These are phyloP conservation scores for Mayamaea pseudoterrestris DNA, from an alignment of 108 stramenopile species.

Conservation along the genomic window DNA sequence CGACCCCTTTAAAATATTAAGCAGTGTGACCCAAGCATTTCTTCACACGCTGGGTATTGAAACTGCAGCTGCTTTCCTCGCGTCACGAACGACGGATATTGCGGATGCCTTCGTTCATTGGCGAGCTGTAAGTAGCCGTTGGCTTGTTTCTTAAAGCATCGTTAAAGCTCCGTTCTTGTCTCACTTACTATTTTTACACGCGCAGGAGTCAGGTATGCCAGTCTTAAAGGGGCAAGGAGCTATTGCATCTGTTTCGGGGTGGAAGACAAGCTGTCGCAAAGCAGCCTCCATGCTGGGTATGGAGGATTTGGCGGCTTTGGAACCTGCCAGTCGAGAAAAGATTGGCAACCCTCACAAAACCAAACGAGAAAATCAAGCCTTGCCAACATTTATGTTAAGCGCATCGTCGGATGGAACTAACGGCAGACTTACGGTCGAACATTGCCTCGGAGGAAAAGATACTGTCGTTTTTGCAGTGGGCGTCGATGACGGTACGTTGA, in stretches of 20 bases:
- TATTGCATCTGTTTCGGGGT: conserved; percentile 35
- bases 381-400: no score
- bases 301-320: conserved; percentile 2
- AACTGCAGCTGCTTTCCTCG: conserved; percentile 28
- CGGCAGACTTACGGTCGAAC: no score
- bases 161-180: neutral
- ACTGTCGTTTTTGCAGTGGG: no score
- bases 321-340: no score
- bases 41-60: conserved; percentile 16
- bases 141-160: no score
- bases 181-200: neutral
- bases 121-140: neutral
- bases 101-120: conserved; percentile 25
- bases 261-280: conserved; percentile 35
- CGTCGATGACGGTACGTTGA: no score
- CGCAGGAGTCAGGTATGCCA: conserved; percentile 12
- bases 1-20: conserved; percentile 11
- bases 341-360: no score
- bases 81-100: conserved; percentile 21
- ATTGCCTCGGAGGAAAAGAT: no score
- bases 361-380: no score
- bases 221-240: conserved; percentile 35
- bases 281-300: conserved; percentile 6
- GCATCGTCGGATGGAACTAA: no score
- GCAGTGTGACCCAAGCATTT: conserved; percentile 8